A percentile compares a stretch with the other conserved stretches of the same genome.
These are phyloP conservation scores for Zasmidium cellare DNA, from an alignment of 2,329 filamentous ascomycete genomes.

Conservation along the genomic window DNA sequence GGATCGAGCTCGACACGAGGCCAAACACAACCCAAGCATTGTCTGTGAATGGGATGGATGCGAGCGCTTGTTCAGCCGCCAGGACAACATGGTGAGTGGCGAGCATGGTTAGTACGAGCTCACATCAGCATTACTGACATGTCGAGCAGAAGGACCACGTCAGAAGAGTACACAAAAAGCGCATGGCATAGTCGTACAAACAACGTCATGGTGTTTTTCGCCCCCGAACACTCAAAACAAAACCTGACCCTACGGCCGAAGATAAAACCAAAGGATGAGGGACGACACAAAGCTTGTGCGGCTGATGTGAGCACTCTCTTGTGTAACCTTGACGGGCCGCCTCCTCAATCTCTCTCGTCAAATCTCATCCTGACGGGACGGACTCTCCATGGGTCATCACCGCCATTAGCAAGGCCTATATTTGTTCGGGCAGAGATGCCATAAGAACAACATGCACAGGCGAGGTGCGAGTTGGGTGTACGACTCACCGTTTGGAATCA, in stretches of 20 bases:
- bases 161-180: constrained; percentile 27
- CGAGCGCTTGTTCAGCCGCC: constrained; percentile 58
- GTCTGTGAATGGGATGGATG: constrained; percentile 60
- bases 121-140: constrained; percentile 6
- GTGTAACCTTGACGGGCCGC: neutral
- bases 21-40: constrained; percentile 62
- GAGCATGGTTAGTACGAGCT: neutral
- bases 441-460: too few species aligned
- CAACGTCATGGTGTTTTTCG: neutral
- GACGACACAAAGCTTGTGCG: neutral
- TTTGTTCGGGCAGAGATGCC: too few species aligned
- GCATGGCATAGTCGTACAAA: constrained; percentile 1
- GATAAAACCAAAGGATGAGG: too few species aligned
- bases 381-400: too few species aligned
- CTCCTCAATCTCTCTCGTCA: too few species aligned
- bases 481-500: too few species aligned
- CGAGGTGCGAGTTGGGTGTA: too few species aligned
- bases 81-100: constrained; percentile 61
- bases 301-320: neutral
- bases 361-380: too few species aligned
- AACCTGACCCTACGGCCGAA: too few species aligned
- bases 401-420: too few species aligned
- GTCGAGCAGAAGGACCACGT: constrained; percentile 30
- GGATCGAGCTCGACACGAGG: constrained; percentile 61
- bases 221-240: neutral